Conservation (phyloP, 129 eudicot genomes). For the Gnaphalium uliginosum region DNA sequence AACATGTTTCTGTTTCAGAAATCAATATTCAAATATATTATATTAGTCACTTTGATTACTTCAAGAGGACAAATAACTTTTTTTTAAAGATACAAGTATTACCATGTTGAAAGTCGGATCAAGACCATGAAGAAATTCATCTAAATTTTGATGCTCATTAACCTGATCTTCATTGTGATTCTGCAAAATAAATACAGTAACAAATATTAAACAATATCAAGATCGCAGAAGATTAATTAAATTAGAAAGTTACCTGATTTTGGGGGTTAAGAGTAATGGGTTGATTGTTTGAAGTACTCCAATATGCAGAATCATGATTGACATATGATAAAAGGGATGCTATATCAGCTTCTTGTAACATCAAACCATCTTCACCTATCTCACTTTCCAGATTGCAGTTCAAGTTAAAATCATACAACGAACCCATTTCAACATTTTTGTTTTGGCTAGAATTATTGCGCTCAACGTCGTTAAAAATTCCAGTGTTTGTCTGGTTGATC, state of each 20-base stretch:
- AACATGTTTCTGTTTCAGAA: not conserved
- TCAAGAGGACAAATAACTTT: not conserved
- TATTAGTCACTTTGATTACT: not conserved
- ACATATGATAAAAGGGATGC: constrained; percentile 12
- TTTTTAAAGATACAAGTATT: constrained; percentile 13
- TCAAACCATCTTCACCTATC: constrained; percentile 13
- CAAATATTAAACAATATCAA: not conserved
- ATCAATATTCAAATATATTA: too few relatives aligned
- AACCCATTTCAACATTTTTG: constrained; percentile 11
- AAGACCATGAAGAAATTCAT: not conserved
- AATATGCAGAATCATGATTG: not conserved
- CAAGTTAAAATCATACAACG: constrained; percentile 14
- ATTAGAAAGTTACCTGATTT: constrained; percentile 12
- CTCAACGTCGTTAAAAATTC: not conserved
- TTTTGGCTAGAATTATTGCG: not conserved
- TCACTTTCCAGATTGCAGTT: not conserved
- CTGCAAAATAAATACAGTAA: not conserved
- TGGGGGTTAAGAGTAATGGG: not conserved
- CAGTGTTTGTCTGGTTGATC: not conserved
- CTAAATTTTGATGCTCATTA: constrained; percentile 3
- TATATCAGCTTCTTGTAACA: constrained; percentile 14
- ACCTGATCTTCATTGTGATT: not conserved
- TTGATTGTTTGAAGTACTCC: constrained; percentile 11
- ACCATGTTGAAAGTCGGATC: constrained; percentile 16
- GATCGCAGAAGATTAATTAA: too few relatives aligned